Evolutionary conservation across 768 basidiomycete genomes (phyloP), one percentile per base, ranked within the genome.

Genomic region (Phylloporus arenicola): DNA sequence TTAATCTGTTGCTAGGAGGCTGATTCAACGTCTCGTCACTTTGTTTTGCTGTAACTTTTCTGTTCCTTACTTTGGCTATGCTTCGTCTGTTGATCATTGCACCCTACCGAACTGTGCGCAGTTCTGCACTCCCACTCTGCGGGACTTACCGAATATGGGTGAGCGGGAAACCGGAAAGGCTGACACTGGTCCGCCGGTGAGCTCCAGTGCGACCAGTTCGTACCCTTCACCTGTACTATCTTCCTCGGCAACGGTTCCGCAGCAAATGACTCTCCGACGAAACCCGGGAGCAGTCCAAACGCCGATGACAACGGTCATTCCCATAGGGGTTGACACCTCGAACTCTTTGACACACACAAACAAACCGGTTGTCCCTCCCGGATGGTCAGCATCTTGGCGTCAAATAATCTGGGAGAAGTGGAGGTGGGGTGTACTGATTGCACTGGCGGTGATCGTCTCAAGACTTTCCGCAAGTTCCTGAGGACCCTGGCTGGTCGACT

Each of bases 61-160:
- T 45, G 52, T 56, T 51, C 47, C 45, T 57, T 43, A 37, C 38
- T 22, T 45, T 40, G 52, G 49, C 58, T 61, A 47, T 59, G 47
- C 45, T 43, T 42, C 13, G 17, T 19, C 31, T 39, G 51, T 55
- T 64, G 49, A 66, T 59, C 56, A 55, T 51, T 25, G 33, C 25
- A 49, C 47, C 22, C 39, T 62, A 56, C 35, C 13, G 12, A 45
- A 47, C 48, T 29, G 14, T 38, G 33, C 59, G 42, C 60, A 97
- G 86, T 90, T 88, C 60, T 88, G 86, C 60, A 73, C 76, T 27
- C 75, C 81, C 11, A 70, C 71, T 16, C 76, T 81, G 62, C 81
- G 75, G 40, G 84, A 93, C 61, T 69, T 94, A 25, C 95, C 95
- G 0, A 96, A 96, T 70, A 98, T 98, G 95, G 92, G 86, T 19